A percentile compares a stretch with the other conserved stretches of the same genome.
These are phyloP conservation scores for Talaromyces pinophilus DNA, from an alignment of 2,329 filamentous ascomycete genomes.

Conservation along the genomic window DNA sequence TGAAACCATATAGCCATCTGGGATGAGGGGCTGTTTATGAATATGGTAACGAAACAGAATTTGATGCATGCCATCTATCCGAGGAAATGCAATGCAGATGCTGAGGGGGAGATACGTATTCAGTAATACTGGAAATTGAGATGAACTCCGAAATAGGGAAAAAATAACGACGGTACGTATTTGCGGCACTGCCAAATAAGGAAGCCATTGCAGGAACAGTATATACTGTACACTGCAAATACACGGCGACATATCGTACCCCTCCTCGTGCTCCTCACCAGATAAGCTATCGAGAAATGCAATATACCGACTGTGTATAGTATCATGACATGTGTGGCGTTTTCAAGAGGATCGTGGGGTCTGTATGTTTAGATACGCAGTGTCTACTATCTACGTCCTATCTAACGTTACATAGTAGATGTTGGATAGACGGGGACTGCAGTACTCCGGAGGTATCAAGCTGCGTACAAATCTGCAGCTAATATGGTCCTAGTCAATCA, in stretches of 20 bases:
- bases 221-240: neutral
- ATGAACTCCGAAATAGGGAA: neutral
- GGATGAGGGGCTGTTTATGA: neutral
- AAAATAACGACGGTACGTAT: neutral
- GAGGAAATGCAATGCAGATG: conserved; percentile 2
- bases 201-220: conserved; percentile 4
- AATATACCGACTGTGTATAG: neutral
- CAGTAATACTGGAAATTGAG: neutral
- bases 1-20: conserved; percentile 10
- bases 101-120: neutral
- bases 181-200: conserved; percentile 6
- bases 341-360: conserved; percentile 8
- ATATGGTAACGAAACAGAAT: conserved; percentile 5
- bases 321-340: conserved; percentile 21
- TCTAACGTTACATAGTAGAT: neutral
- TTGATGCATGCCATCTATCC: neutral
- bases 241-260: neutral
- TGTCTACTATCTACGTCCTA: neutral
- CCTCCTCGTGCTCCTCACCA: conserved; percentile 4
- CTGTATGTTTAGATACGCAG: neutral
- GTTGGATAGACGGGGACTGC: neutral
- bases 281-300: conserved; percentile 1
- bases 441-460: conserved; percentile 2
- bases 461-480: neutral
- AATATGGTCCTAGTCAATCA: neutral